Evolutionary conservation across 2,329 filamentous ascomycete genomes (phyloP).

Genomic region (Paramyrothecium sp.): DNA sequence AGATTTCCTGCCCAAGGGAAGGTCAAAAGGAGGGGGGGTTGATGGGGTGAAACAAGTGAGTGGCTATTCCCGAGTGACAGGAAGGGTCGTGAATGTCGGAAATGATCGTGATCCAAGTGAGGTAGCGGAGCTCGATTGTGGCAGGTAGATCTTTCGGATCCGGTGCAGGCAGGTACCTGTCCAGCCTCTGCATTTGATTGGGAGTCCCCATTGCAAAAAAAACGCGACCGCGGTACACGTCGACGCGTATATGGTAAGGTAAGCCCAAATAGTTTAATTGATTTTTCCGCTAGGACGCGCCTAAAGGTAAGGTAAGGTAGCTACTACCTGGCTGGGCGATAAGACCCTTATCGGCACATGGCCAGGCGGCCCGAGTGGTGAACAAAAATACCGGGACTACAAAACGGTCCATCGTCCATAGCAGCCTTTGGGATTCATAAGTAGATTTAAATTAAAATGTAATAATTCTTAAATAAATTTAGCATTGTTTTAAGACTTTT

Average conservation of each 20-base stretch:
- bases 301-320: no score
- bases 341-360: no score
- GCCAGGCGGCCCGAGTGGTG: no score
- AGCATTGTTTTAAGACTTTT: no score
- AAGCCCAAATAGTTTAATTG: neutral
- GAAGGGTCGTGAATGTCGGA: neutral
- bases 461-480: no score
- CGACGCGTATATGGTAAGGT: slow-evolving; percentile 5
- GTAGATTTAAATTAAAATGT: no score
- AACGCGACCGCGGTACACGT: slow-evolving; percentile 16
- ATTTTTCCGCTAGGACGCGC: neutral
- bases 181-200: slow-evolving; percentile 5
- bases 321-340: no score
- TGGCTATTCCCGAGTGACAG: neutral
- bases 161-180: neutral
- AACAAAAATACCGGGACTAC: no score
- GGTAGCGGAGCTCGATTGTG: neutral
- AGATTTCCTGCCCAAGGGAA: neutral
- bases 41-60: neutral
- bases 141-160: neutral
- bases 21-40: neutral
- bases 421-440: no score
- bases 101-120: neutral
- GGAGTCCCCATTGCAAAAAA: slow-evolving; percentile 1
- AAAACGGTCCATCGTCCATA: no score